A percentile compares a stretch with the other conserved stretches of the same genome.
Evolutionary conservation across 169 alveolate genomes (phyloP).

Genomic region (Plasmodium fragile): DNA sequence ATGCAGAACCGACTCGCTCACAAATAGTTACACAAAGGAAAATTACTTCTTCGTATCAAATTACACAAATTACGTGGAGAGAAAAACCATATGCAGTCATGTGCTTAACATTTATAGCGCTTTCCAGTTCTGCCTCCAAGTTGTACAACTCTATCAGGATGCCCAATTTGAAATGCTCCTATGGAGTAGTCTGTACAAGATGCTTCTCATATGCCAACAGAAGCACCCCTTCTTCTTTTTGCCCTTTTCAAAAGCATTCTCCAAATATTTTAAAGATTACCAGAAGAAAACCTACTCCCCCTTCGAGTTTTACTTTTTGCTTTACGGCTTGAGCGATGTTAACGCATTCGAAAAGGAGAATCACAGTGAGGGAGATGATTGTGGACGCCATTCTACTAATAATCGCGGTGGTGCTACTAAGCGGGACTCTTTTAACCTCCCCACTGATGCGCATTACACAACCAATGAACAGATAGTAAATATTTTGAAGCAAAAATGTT

Average conservation of each 20-base stretch:
- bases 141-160: slow-evolving; percentile 5
- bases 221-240: slow-evolving; percentile 66
- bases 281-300: slow-evolving; percentile 32
- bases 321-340: slow-evolving; percentile 31
- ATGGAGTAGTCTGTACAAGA: slow-evolving; percentile 48
- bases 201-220: slow-evolving; percentile 70
- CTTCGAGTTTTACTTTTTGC: slow-evolving; percentile 50
- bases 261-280: slow-evolving; percentile 47
- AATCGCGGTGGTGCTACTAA: background rate
- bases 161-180: slow-evolving; percentile 58
- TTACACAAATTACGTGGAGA: slow-evolving; percentile 68
- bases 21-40: background rate
- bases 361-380: background rate
- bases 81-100: slow-evolving; percentile 67
- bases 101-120: slow-evolving; percentile 33
- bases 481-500: background rate
- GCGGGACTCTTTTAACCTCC: background rate
- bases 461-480: background rate
- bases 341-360: slow-evolving; percentile 32
- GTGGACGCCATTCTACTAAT: background rate
- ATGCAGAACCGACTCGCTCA: background rate
- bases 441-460: background rate
- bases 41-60: slow-evolving; percentile 47
- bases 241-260: slow-evolving; percentile 47
- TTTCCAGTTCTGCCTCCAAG: slow-evolving; percentile 20